Evolutionary conservation across 2,329 filamentous ascomycete species (phyloP).

Genomic region (Metarhizium humberi): DNA sequence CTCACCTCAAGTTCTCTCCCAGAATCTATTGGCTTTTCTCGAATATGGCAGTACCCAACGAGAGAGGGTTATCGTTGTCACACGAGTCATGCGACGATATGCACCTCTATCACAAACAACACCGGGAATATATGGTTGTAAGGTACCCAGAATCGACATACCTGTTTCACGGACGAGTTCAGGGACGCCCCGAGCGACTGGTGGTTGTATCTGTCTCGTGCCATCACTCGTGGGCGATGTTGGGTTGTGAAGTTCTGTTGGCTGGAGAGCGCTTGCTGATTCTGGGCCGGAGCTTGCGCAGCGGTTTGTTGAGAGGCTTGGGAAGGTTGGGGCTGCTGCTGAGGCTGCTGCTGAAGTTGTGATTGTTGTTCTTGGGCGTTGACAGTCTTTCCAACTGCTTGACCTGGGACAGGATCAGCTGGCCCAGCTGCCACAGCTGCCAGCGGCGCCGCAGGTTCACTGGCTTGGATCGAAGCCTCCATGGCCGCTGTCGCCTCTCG

Average conservation of each 20-base stretch:
- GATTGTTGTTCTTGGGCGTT: neutral
- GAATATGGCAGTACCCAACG: neutral
- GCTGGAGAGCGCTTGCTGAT: conserved; percentile 7
- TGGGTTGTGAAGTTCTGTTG: conserved; percentile 12
- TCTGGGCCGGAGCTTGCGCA: conserved; percentile 9
- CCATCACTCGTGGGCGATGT: conserved; percentile 17
- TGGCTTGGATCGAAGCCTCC: conserved; percentile 1
- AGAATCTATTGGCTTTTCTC: neutral
- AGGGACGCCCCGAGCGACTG: conserved; percentile 59
- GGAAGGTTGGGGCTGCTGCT: conserved; percentile 9
- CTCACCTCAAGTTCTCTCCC: too few species aligned
- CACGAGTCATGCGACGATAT: neutral
- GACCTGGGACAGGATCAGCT: neutral
- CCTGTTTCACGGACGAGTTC: conserved; percentile 60
- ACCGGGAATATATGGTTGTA: neutral
- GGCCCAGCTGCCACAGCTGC: neutral
- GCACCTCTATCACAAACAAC: neutral
- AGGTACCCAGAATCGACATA: conserved; percentile 27
- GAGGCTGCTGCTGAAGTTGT: conserved; percentile 9
- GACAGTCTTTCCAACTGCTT: neutral
- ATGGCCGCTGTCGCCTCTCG: conserved; percentile 3
- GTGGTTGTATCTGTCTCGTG: conserved; percentile 46
- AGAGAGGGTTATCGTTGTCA: neutral
- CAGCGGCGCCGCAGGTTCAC: neutral
- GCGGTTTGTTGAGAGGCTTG: neutral